phyloP scores from a whole-genome alignment of 1,139 yeast genomes.

The Sugiyamaella xylanicola region DNA sequence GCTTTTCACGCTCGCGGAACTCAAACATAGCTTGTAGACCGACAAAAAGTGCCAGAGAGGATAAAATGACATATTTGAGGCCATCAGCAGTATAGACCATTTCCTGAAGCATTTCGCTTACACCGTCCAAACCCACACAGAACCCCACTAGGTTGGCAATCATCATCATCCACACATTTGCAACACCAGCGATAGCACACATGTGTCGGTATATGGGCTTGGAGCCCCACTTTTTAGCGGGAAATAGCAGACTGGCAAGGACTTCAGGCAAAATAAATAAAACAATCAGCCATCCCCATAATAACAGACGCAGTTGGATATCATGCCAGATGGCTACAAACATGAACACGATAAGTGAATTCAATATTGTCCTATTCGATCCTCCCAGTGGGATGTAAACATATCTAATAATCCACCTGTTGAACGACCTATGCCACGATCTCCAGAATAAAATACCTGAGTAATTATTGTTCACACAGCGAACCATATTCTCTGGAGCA shows the following conservation, averaged over 20 bases:
- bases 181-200: constrained; percentile 85
- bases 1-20: constrained; percentile 77
- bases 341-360: constrained; percentile 85
- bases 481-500: constrained; percentile 96
- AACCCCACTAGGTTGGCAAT: constrained; percentile 93
- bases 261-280: constrained; percentile 88
- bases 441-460: constrained; percentile 96
- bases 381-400: constrained; percentile 92
- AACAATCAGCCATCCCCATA: constrained; percentile 97
- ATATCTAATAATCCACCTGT: constrained; percentile 80
- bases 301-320: constrained; percentile 75
- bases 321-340: constrained; percentile 99
- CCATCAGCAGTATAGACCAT: constrained; percentile 76
- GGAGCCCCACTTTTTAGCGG: constrained; percentile 37
- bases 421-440: constrained; percentile 96
- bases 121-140: constrained; percentile 89
- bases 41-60: constrained; percentile 71
- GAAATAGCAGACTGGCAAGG: constrained; percentile 52
- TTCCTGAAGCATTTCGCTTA: constrained; percentile 61
- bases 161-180: constrained; percentile 98
- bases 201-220: constrained; percentile 77
- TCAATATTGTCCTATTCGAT: constrained; percentile 59
- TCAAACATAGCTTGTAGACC: constrained; percentile 96
- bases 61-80: constrained; percentile 58
- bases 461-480: constrained; percentile 93